Percentiles rank a stretch among this genome's conserved stretches.
Conservation (phyloP, 495 filamentous ascomycete species). For the Aspergillus sclerotiicarbonarius region DNA sequence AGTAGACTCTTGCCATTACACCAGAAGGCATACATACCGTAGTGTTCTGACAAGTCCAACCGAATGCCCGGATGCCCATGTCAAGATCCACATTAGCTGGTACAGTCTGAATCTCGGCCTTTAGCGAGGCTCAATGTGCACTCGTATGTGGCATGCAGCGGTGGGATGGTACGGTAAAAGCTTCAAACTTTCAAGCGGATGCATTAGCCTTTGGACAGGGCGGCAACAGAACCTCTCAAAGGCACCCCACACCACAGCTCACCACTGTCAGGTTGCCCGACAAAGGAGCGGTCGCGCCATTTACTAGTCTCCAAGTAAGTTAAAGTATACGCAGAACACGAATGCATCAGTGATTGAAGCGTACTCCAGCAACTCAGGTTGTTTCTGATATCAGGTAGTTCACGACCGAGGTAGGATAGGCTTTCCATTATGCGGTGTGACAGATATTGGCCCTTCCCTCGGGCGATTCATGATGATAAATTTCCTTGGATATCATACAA, state of each 20-base stretch:
- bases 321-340: not conserved
- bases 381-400: slow-evolving; percentile 3
- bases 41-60: not conserved
- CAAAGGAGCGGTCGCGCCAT: not conserved
- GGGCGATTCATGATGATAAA: not conserved
- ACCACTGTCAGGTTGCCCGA: not conserved
- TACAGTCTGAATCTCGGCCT: not conserved
- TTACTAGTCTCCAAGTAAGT: not conserved
- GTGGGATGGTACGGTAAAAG: not conserved
- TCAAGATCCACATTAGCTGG: not conserved
- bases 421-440: slow-evolving; percentile 7
- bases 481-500: not conserved
- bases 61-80: not conserved
- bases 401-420: not conserved
- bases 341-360: not conserved
- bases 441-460: not conserved
- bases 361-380: not conserved
- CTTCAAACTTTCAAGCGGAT: not conserved
- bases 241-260: not conserved
- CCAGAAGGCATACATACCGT: not conserved
- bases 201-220: not conserved
- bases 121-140: not conserved
- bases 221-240: not conserved
- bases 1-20: not conserved
- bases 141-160: not conserved